phyloP scores from a whole-genome alignment of 257 asterid species.

The Mitragyna speciosa region DNA sequence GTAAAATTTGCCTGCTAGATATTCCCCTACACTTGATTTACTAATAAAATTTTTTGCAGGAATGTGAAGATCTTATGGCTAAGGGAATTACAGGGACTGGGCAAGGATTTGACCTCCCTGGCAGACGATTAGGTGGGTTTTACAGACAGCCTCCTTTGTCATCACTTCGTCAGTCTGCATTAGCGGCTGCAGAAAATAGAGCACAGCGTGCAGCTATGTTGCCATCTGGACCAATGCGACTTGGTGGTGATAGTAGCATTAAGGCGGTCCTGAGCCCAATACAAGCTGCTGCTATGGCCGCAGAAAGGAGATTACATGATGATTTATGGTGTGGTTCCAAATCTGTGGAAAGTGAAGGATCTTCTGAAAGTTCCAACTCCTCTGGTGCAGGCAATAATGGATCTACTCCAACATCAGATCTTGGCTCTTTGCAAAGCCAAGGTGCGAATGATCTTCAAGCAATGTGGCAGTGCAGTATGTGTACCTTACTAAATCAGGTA shows the following conservation, averaged over 20 bases:
- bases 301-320: conserved; percentile 78
- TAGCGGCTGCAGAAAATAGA: conserved; percentile 67
- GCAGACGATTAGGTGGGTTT: conserved; percentile 78
- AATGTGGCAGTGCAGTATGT: conserved; percentile 59
- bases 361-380: conserved; percentile 39
- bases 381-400: conserved; percentile 17
- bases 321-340: conserved; percentile 84
- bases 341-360: conserved; percentile 39
- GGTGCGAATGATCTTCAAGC: conserved; percentile 30
- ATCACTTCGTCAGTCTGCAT: conserved; percentile 58
- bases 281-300: conserved; percentile 98
- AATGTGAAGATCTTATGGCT: conserved; percentile 72
- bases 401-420: conserved; percentile 20
- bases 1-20: background rate
- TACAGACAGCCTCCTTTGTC: conserved; percentile 62
- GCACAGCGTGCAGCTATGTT: conserved; percentile 41
- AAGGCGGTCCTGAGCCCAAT: conserved; percentile 63
- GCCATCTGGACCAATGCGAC: conserved; percentile 61
- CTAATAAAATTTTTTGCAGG: conserved; percentile 44
- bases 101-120: conserved; percentile 80
- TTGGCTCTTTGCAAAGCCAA: conserved; percentile 25
- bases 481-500: conserved; percentile 72
- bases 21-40: background rate
- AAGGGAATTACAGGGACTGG: conserved; percentile 72
- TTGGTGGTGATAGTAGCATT: conserved; percentile 73